Conservation (phyloP, 129 eudicot genomes). For the Chrysanthemum lavandulifolium region DNA sequence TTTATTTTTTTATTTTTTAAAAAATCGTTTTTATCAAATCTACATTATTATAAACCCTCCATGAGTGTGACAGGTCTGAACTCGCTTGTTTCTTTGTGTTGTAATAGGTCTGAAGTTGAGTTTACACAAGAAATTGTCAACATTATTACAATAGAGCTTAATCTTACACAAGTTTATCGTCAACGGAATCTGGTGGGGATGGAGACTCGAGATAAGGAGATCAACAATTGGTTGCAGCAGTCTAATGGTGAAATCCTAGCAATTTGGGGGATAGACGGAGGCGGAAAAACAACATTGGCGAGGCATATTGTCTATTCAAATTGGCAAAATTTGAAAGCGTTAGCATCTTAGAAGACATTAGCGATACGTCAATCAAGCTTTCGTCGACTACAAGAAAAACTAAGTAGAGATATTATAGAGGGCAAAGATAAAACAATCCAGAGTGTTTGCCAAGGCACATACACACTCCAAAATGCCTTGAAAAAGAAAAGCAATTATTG, state of each 20-base stretch:
- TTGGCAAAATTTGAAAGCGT: conserved; percentile 2
- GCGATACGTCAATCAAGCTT: not conserved
- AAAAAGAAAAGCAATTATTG: conserved; percentile 24
- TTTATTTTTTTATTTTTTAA: too few species aligned
- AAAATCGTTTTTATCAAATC: too few species aligned
- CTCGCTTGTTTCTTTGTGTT: not conserved
- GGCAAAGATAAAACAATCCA: not conserved
- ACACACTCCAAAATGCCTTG: not conserved
- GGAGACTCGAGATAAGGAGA: conserved; percentile 11
- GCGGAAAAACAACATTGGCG: conserved; percentile 19
- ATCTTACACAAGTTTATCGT: not conserved
- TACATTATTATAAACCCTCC: too few species aligned
- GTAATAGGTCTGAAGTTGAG: conserved; percentile 25
- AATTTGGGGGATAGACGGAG: conserved; percentile 19
- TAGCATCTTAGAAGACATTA: conserved; percentile 13
- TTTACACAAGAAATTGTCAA: conserved; percentile 19
- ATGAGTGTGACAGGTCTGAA: too few species aligned
- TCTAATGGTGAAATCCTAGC: not conserved
- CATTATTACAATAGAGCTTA: not conserved
- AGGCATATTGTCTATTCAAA: not conserved
- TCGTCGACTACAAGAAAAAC: conserved; percentile 28
- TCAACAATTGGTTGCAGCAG: conserved; percentile 7
- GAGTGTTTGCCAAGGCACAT: not conserved
- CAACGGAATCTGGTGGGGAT: conserved; percentile 16
- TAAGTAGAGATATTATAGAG: conserved; percentile 26